These are phyloP conservation scores for Cladosporium sp. DNA, from an alignment of 2,329 filamentous ascomycete genomes.

Conservation along the genomic window DNA sequence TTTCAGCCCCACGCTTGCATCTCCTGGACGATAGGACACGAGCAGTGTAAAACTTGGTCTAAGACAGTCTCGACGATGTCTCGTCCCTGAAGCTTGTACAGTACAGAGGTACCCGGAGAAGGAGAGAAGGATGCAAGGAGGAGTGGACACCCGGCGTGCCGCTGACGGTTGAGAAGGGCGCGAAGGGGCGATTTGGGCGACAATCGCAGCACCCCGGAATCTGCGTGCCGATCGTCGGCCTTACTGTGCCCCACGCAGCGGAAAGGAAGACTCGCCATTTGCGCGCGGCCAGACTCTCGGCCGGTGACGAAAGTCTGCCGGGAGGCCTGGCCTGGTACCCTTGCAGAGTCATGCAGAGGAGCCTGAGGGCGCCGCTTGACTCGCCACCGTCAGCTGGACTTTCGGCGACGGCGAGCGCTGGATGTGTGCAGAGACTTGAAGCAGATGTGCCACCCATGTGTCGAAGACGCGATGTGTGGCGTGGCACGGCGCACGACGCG, in stretches of 20 bases:
- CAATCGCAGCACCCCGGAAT: neutral
- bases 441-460: too few species aligned
- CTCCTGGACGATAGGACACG: too few species aligned
- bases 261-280: neutral
- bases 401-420: neutral
- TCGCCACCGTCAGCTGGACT: neutral
- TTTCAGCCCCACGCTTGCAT: too few species aligned
- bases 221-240: slow-evolving; percentile 5
- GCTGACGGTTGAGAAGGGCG: too few species aligned
- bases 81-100: too few species aligned
- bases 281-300: slow-evolving; percentile 6
- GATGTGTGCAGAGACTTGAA: neutral
- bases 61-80: too few species aligned
- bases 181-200: too few species aligned
- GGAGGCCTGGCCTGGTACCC: neutral
- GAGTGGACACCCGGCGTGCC: too few species aligned
- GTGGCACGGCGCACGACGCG: neutral
- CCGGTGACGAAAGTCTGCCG: slow-evolving; percentile 5
- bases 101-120: too few species aligned
- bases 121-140: too few species aligned
- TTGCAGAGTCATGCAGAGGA: slow-evolving; percentile 5
- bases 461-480: neutral
- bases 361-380: neutral
- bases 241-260: neutral
- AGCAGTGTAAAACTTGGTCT: too few species aligned